phyloP scores from a whole-genome alignment of 2,329 filamentous ascomycete genomes.

The Nigrograna mackinnonii region DNA sequence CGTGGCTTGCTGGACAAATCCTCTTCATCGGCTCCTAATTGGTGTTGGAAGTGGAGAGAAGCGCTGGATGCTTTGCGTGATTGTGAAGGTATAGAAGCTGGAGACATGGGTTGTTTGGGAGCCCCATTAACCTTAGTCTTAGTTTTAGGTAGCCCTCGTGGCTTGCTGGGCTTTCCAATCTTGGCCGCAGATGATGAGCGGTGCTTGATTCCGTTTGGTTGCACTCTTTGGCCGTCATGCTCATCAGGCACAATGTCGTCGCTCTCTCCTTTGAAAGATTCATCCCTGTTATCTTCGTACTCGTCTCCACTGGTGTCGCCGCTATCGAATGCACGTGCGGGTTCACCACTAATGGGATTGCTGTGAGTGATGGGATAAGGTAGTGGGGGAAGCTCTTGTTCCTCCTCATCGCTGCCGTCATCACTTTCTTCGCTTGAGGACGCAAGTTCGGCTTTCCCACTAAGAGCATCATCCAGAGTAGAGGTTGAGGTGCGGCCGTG shows the following conservation, averaged over 20 bases:
- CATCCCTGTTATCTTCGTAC: constrained; percentile 57
- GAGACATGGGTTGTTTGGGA: constrained; percentile 53
- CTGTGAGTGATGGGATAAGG: constrained; percentile 27
- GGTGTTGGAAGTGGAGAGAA: constrained; percentile 68
- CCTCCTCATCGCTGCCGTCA: constrained; percentile 72
- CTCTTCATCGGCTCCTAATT: constrained; percentile 73
- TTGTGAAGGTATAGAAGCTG: constrained; percentile 67
- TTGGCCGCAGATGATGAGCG: constrained; percentile 44
- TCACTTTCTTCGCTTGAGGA: constrained; percentile 61
- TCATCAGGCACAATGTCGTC: constrained; percentile 49
- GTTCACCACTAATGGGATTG: constrained; percentile 14
- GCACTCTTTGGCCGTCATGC: constrained; percentile 45
- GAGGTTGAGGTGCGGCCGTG: constrained; percentile 92
- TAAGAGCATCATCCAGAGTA: constrained; percentile 90
- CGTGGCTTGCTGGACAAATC: constrained; percentile 94
- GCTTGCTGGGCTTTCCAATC: constrained; percentile 42
- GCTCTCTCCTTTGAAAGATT: constrained; percentile 58
- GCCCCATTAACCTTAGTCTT: constrained; percentile 50
- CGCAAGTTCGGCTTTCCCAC: constrained; percentile 77
- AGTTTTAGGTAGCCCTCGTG: constrained; percentile 53
- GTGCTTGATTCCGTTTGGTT: constrained; percentile 39
- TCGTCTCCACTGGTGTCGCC: constrained; percentile 64
- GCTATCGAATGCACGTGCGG: constrained; percentile 52
- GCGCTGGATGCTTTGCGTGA: constrained; percentile 76
- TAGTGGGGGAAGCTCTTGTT: constrained; percentile 44